Conservation (phyloP, 2,329 filamentous ascomycete genomes). For the Pestalotiopsis sp. region DNA sequence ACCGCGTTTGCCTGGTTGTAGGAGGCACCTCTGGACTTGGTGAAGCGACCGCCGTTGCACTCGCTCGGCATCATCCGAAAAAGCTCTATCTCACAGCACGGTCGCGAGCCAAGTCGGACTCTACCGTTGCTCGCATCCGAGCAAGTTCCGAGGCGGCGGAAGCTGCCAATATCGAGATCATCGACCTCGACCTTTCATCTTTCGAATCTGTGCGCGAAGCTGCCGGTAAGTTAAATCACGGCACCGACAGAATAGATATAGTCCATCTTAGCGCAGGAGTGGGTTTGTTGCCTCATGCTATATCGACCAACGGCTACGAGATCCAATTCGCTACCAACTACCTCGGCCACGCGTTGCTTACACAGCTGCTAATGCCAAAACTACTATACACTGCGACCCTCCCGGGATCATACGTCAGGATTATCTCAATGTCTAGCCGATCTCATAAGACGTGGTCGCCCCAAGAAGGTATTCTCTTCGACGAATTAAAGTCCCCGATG, state of each 20-base stretch:
- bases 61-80: slow-evolving; percentile 32
- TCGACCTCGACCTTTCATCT: slow-evolving; percentile 38
- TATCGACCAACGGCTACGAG: slow-evolving; percentile 36
- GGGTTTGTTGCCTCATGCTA: slow-evolving; percentile 27
- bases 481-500: slow-evolving; percentile 5
- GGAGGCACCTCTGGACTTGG: slow-evolving; percentile 5
- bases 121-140: slow-evolving; percentile 22
- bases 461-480: slow-evolving; percentile 12
- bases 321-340: slow-evolving; percentile 44
- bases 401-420: slow-evolving; percentile 12
- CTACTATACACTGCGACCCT: slow-evolving; percentile 11
- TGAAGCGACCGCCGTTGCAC: slow-evolving; percentile 29
- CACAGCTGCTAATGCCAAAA: slow-evolving; percentile 16
- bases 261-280: slow-evolving; percentile 41
- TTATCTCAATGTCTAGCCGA: slow-evolving; percentile 14
- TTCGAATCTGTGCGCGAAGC: slow-evolving; percentile 31
- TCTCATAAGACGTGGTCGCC: background rate
- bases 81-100: slow-evolving; percentile 23
- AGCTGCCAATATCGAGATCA: slow-evolving; percentile 22
- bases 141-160: background rate
- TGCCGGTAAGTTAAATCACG: slow-evolving; percentile 25
- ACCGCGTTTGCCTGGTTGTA: background rate
- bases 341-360: slow-evolving; percentile 41
- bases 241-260: slow-evolving; percentile 35
- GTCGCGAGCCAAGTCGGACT: slow-evolving; percentile 30